Conservation (phyloP, 371 early-diverging fungal species). For the Fennellomyces sp. region DNA sequence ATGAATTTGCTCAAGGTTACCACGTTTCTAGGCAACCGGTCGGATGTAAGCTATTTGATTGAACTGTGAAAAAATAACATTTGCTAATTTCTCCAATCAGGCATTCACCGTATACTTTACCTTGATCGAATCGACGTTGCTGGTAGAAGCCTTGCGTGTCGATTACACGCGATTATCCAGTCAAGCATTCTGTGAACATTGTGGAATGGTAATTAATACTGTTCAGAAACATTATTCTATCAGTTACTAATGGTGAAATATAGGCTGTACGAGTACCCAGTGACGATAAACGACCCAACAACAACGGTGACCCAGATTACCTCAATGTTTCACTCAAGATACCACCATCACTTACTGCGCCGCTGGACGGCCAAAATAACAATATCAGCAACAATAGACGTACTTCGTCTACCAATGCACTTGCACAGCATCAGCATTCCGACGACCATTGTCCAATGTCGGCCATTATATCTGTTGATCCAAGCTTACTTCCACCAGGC, state of each 20-base stretch:
- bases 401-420: neutral
- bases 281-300: neutral
- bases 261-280: neutral
- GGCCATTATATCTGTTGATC: neutral
- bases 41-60: conserved; percentile 34
- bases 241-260: no score
- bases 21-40: conserved; percentile 30
- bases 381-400: neutral
- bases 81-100: conserved; percentile 12
- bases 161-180: conserved; percentile 24
- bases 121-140: conserved; percentile 44
- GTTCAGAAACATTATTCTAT: no score
- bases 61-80: neutral
- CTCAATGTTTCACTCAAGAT: conserved; percentile 13
- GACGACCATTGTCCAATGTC: neutral
- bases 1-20: conserved; percentile 55
- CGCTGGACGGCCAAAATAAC: neutral
- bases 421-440: neutral
- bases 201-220: conserved; percentile 36
- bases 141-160: conserved; percentile 49
- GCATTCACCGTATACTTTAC: conserved; percentile 50
- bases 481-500: neutral
- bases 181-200: conserved; percentile 31
- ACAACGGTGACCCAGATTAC: conserved; percentile 11
- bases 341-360: conserved; percentile 1